Percentiles rank a stretch among this genome's conserved stretches.
Evolutionary conservation across 345 rosid species (phyloP).

Genomic region (Gossypioides kirkii): DNA sequence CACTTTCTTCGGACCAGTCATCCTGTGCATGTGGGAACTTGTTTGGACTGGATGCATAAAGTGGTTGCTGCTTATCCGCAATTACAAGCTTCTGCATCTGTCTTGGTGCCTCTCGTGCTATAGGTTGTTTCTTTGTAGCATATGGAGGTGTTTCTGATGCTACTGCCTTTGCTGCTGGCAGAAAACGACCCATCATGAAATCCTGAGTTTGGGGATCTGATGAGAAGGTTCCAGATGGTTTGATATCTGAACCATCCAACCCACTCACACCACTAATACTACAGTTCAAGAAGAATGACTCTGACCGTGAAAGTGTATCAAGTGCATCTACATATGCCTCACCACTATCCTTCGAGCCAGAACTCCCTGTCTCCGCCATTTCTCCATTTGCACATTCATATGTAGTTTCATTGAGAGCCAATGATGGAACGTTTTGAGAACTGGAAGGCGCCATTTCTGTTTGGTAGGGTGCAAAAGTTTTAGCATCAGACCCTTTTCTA

Average conservation of each 20-base stretch:
- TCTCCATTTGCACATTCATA: constrained; percentile 22
- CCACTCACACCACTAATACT: constrained; percentile 54
- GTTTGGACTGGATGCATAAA: constrained; percentile 23
- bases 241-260: constrained; percentile 42
- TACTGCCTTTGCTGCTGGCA: constrained; percentile 94
- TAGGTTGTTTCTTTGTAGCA: constrained; percentile 42
- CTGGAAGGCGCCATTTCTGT: constrained; percentile 7
- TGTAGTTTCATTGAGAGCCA: constrained; percentile 13
- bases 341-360: constrained; percentile 23
- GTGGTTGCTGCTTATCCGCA: constrained; percentile 26
- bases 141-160: constrained; percentile 59
- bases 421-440: constrained; percentile 17
- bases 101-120: constrained; percentile 31
- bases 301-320: constrained; percentile 51
- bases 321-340: constrained; percentile 50
- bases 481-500: constrained; percentile 23
- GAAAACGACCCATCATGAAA: constrained; percentile 85
- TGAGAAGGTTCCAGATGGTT: constrained; percentile 44
- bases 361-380: constrained; percentile 29
- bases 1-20: constrained; percentile 32
- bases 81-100: constrained; percentile 20
- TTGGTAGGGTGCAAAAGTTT: constrained; percentile 5
- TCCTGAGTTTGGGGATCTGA: constrained; percentile 54
- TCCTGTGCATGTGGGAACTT: constrained; percentile 23
- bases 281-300: constrained; percentile 54